Evolutionary conservation across 148 eudicot genomes (phyloP), one percentile per base, ranked within the genome.

Genomic region (Spergularia marina): DNA sequence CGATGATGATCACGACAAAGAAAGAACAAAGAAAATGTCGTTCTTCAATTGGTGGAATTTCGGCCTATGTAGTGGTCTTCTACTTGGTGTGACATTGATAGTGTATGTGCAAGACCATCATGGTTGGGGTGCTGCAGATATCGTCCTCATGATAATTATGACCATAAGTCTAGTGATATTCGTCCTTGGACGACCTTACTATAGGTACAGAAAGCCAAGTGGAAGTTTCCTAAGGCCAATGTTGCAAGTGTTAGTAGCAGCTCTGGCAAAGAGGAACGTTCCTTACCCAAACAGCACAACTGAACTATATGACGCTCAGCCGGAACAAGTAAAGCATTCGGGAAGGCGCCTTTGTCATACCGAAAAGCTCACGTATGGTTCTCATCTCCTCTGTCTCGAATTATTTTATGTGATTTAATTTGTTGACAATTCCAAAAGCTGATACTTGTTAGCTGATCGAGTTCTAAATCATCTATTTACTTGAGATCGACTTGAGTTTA

Each of bases 11-110:
- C 86, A 90, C 65, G 70, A 80, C 1, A 54, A 66, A 57, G 98
- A 93, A 74, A 83, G 91, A 71, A 78, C 47, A 64, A 64, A 91
- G 68, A 93, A 88, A 75, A 84, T 88, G 91, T 89, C 94, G 0
- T 93, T 85, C 59, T 93, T 93, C 86, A 93, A 93, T 74, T 91
- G 92, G 94, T 93, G 96, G 96, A 91, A 82, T 67, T 77, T 72
- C 53, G 91, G 84, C 20, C 86, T 93, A 23, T 91, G 96, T 40
- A 58, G 60, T 25, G 98, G 98, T 25, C 73, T 91, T 41, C 68
- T 93, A 14, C 65, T 89, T 21, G 94, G 91, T 51, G 93, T 88
- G 16, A 93, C 96, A 3, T 41, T 89, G 68, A 86, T 93, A 6
- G 98, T 91, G 53, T 93, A 89, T 73, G 78, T 88, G 47, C 96